phyloP scores from a whole-genome alignment of 768 basidiomycete genomes.

The Macrolepiota dolichaula region DNA sequence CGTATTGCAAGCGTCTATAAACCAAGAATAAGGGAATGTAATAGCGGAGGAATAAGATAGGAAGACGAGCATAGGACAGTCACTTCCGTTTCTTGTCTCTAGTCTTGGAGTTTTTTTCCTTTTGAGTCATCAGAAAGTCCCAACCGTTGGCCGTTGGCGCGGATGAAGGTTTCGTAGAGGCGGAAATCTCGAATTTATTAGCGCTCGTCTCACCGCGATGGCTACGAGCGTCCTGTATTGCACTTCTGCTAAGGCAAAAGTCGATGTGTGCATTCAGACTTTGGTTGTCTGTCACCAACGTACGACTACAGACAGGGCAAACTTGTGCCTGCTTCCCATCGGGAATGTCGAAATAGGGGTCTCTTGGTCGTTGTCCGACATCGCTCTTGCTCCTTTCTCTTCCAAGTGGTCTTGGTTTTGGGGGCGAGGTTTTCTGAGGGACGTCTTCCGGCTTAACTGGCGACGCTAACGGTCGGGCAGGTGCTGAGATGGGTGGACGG shows the following conservation, averaged over 20 bases:
- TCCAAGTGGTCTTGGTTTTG: neutral
- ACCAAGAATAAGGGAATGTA: neutral
- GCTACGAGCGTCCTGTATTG: constrained; percentile 68
- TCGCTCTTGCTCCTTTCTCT: constrained; percentile 22
- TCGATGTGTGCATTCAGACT: constrained; percentile 87
- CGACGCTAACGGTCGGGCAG: constrained; percentile 15
- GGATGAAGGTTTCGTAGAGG: neutral
- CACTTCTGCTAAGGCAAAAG: constrained; percentile 78
- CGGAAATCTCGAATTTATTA: neutral
- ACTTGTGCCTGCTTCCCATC: constrained; percentile 28
- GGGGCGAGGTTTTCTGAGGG: neutral
- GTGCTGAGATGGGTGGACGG: constrained; percentile 23
- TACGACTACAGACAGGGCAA: constrained; percentile 73
- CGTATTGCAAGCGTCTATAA: neutral
- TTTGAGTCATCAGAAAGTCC: neutral
- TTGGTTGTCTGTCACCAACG: constrained; percentile 66
- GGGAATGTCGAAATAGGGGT: neutral
- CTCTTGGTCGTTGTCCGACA: constrained; percentile 10
- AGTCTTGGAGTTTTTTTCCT: neutral
- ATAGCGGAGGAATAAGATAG: neutral
- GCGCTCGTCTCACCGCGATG: constrained; percentile 24
- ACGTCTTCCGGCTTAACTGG: neutral
- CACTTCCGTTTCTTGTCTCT: constrained; percentile 3
- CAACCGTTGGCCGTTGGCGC: neutral
- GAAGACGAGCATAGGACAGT: neutral